Conservation (phyloP, 169 alveolate genomes). For the Eimeria nieschulzi region DNA sequence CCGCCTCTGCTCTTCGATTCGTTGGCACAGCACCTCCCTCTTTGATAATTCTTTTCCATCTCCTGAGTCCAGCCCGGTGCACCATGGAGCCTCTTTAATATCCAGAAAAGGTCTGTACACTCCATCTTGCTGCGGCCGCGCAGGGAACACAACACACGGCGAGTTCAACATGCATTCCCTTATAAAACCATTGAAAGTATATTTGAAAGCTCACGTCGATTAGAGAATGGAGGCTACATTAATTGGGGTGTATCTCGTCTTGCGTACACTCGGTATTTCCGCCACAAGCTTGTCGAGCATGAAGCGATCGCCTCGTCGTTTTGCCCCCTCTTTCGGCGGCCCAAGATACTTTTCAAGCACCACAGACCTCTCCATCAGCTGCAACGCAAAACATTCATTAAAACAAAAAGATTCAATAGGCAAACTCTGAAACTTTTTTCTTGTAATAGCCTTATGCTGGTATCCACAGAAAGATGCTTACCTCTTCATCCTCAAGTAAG, state of each 20-base stretch:
- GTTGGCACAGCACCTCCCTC: not conserved
- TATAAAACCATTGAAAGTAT: not conserved
- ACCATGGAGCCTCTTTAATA: constrained; percentile 38
- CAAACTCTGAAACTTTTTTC: too few species aligned
- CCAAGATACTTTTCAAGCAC: constrained; percentile 8
- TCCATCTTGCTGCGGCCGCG: constrained; percentile 17
- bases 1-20: constrained; percentile 80
- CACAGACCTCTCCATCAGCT: constrained; percentile 39
- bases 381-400: not conserved
- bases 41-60: not conserved
- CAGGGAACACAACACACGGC: not conserved
- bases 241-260: too few species aligned
- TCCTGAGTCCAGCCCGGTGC: constrained; percentile 6
- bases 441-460: not conserved
- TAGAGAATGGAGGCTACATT: too few species aligned
- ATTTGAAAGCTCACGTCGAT: too few species aligned
- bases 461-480: not conserved
- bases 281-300: constrained; percentile 21
- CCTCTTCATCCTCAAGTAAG: constrained; percentile 35
- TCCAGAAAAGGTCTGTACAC: constrained; percentile 13
- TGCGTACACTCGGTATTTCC: constrained; percentile 21
- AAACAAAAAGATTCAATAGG: too few species aligned
- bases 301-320: constrained; percentile 3
- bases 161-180: not conserved
- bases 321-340: not conserved